phyloP scores from a whole-genome alignment of 495 filamentous ascomycete genomes.

The Niebla homalea region DNA sequence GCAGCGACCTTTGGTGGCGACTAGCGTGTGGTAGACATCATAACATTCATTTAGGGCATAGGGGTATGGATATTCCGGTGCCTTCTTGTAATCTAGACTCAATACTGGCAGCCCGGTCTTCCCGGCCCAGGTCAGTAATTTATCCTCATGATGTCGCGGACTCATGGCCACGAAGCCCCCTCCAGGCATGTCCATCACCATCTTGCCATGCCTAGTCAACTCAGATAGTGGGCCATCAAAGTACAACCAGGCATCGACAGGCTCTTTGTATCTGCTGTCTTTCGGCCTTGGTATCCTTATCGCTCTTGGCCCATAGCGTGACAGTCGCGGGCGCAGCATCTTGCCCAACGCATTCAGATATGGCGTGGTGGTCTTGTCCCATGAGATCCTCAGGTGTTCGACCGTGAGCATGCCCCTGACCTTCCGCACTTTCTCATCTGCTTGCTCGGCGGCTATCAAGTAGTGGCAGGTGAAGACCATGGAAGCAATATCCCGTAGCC shows the following conservation, averaged over 20 bases:
- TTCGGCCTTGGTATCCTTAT: slow-evolving; percentile 71
- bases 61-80: slow-evolving; percentile 88
- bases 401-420: slow-evolving; percentile 75
- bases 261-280: slow-evolving; percentile 66
- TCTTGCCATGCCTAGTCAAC: slow-evolving; percentile 57
- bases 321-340: slow-evolving; percentile 64
- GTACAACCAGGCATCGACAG: slow-evolving; percentile 82
- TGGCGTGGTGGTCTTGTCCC: slow-evolving; percentile 85
- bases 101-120: slow-evolving; percentile 72
- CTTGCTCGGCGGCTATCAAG: slow-evolving; percentile 79
- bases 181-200: slow-evolving; percentile 87
- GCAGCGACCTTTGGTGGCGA: slow-evolving; percentile 63
- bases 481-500: slow-evolving; percentile 68
- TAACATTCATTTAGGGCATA: slow-evolving; percentile 94
- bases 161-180: slow-evolving; percentile 95
- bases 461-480: slow-evolving; percentile 81
- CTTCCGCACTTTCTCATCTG: slow-evolving; percentile 93
- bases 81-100: slow-evolving; percentile 87
- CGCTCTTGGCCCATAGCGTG: slow-evolving; percentile 61
- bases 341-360: slow-evolving; percentile 58
- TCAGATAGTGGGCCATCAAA: slow-evolving; percentile 77
- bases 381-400: slow-evolving; percentile 83
- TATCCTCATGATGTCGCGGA: slow-evolving; percentile 82
- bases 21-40: slow-evolving; percentile 76
- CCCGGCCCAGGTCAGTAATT: slow-evolving; percentile 78